A percentile compares a stretch with the other conserved stretches of the same genome.
These are phyloP conservation scores for Knoxia roxburghii DNA, from an alignment of 257 asterid genomes.

Conservation along the genomic window DNA sequence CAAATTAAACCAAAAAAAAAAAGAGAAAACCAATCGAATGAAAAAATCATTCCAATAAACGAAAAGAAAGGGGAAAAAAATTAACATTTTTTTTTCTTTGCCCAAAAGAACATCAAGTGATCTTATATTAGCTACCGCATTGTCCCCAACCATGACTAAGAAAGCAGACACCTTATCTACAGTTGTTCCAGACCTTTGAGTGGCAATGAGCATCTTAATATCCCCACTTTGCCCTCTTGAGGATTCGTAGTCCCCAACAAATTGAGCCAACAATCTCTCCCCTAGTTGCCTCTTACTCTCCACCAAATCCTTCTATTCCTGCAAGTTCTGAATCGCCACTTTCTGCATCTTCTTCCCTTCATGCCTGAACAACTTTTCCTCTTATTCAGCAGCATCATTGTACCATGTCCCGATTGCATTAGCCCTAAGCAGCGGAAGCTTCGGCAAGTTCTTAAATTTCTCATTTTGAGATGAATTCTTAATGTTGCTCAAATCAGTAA, in stretches of 20 bases:
- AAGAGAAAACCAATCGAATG: not conserved
- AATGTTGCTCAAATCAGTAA: not conserved
- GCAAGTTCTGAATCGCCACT: conserved; percentile 38
- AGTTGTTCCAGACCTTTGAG: conserved; percentile 95
- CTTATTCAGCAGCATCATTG: conserved; percentile 61
- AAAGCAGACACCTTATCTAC: conserved; percentile 92
- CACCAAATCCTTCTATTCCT: conserved; percentile 72
- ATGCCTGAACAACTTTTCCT: conserved; percentile 58
- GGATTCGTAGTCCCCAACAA: conserved; percentile 58
- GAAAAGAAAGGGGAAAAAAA: not conserved
- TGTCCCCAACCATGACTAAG: conserved; percentile 86
- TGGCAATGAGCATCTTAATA: conserved; percentile 77
- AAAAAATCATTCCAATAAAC: not conserved
- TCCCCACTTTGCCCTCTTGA: conserved; percentile 79
- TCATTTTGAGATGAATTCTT: conserved; percentile 10
- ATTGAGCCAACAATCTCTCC: conserved; percentile 73
- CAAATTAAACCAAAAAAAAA: not conserved
- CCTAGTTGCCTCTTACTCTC: conserved; percentile 77
- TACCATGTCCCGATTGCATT: conserved; percentile 54
- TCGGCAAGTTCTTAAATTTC: conserved; percentile 55
- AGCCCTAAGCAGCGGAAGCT: conserved; percentile 72
- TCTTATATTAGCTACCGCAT: conserved; percentile 77
- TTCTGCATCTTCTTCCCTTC: conserved; percentile 39
- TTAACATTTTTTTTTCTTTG: too few species aligned
- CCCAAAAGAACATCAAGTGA: conserved; percentile 79